Evolutionary conservation across 2,329 filamentous ascomycete species (phyloP), one percentile per base, ranked within the genome.

Genomic region (Sarocladiaceae sp.): DNA sequence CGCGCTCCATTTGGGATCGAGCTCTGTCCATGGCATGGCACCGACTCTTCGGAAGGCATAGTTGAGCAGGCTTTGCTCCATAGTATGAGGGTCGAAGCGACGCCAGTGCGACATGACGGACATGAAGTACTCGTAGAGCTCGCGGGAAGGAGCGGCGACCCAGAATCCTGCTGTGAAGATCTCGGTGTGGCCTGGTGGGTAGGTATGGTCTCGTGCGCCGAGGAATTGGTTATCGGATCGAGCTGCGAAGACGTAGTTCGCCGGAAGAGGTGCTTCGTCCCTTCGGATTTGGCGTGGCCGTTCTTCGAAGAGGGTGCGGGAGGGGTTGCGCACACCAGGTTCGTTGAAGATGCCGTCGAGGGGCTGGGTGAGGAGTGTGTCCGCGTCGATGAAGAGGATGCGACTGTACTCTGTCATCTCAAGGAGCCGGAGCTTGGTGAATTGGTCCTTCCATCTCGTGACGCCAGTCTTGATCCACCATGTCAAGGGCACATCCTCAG

Each of bases 11-110:
- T 58, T 61, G 51, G 62, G 63, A 50, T 68, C 57, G 46, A 74
- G 51, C 51, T 68, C 63, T 17, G 60, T 57, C 71, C 71, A 74
- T 0, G 71, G 70, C 70, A 74, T 74, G 11, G 66, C 59, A 1
- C 71, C 71, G 10, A 63, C 59, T 6, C 64, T 54, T 10, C 71
- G 61, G 54, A 72, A 71, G 2, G 69, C 72, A 55, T 75, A 74
- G 56, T 74, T 74, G 17, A 73, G 59, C 23, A 76, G 57, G 53
- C 67, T 68, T 57, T 75, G 72, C 54, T 74, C 72, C 55, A 69
- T 68, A 15, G 64, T 66, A 18, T 60, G 59, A 0, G 68, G 62
- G 37, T 70, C 62, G 55, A 74, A 74, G 13, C 66, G 63, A 23
- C 62, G 59, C n/a, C 60, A 61, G 25, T 66, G 59, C 13, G 56